These are phyloP conservation scores for Clonostachys sp. DNA, from an alignment of 2,329 filamentous ascomycete genomes.

Conservation along the genomic window DNA sequence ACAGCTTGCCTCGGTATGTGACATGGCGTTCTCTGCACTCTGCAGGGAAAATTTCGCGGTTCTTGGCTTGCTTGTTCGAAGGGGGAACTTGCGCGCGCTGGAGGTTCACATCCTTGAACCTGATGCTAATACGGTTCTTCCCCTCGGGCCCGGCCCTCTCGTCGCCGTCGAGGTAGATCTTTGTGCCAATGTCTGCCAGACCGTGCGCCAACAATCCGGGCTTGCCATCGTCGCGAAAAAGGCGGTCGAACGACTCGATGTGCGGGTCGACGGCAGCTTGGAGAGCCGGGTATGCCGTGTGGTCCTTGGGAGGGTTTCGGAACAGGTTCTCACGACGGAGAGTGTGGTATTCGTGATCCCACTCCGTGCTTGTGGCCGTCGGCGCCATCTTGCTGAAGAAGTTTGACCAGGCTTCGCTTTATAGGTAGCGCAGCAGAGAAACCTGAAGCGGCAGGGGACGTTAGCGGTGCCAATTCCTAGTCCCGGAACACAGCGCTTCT, in stretches of 20 bases:
- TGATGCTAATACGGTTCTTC: conserved; percentile 73
- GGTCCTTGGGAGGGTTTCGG: conserved; percentile 79
- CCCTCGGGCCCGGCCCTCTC: conserved; percentile 51
- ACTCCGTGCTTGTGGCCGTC: conserved; percentile 60
- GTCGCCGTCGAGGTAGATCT: conserved; percentile 80
- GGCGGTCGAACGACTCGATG: conserved; percentile 90
- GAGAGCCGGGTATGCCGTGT: conserved; percentile 81
- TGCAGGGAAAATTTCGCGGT: conserved; percentile 82
- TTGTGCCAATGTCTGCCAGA: conserved; percentile 84
- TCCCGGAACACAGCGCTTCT: too few species aligned
- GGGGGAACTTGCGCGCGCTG: conserved; percentile 77
- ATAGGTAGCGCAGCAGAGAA: neutral
- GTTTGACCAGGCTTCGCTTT: neutral
- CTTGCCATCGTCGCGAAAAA: conserved; percentile 69
- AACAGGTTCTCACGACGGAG: conserved; percentile 85
- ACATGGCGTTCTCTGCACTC: conserved; percentile 93
- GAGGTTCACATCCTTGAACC: conserved; percentile 76
- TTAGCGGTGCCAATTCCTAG: too few species aligned
- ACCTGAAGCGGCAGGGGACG: neutral
- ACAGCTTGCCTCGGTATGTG: conserved; percentile 84
- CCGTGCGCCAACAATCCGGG: conserved; percentile 61
- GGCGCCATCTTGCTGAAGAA: conserved; percentile 41
- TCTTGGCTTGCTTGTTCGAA: conserved; percentile 78
- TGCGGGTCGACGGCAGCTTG: conserved; percentile 86
- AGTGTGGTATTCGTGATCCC: conserved; percentile 84